Base-by-base conservation (phyloP, 1,139 yeast species). In the Geotrichum fermentans region DNA sequence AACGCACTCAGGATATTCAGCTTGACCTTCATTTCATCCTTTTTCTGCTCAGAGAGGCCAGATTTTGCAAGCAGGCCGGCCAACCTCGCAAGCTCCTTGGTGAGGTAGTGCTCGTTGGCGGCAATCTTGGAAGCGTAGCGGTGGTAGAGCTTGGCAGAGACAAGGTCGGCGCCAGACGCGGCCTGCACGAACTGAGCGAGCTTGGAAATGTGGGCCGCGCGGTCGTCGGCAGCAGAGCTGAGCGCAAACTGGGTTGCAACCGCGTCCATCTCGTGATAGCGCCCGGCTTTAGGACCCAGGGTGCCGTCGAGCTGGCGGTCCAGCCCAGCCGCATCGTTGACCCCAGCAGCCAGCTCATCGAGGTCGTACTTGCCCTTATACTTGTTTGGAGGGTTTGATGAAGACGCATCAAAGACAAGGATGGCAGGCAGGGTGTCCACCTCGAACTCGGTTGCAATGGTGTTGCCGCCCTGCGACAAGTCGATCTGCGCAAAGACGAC, bases 231-330 rank as follows among this genome's bases (percentile, higher is more conserved):
- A n/a, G n/a, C n/a, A n/a, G n/a, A n/a, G n/a, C n/a, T n/a, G n/a
- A n/a, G n/a, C 28, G 10, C 10, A 24, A 24, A 24, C 28, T 24
- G 6, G 28, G 6, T 6, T 6, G 53, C 53, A 35, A 69, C 51
- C 1, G 58, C 56, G 50, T 79, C 79, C 32, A 79, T 52, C 3
- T 67, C 70, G 1, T 61, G 58, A 30, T 80, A 65, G 45, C 77
- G 67, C 16, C 95, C 95, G 7, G 87, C 88, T 7, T 58, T 56
- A 1, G 60, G 61, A 44, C 64, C 61, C 45, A 85, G 69, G 1
- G 66, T 61, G 4, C 95, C 95, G 38, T 73, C 74, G 1, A 59
- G 50, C 28, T 69, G 67, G 58, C 95, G 73, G 55, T 68, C 67
- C n/a, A 80, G 71, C 0, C 78, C 79, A 1, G 79, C 67, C 42